Conservation (phyloP, 805 yeast genomes). For the Danielia oregonensis region DNA sequence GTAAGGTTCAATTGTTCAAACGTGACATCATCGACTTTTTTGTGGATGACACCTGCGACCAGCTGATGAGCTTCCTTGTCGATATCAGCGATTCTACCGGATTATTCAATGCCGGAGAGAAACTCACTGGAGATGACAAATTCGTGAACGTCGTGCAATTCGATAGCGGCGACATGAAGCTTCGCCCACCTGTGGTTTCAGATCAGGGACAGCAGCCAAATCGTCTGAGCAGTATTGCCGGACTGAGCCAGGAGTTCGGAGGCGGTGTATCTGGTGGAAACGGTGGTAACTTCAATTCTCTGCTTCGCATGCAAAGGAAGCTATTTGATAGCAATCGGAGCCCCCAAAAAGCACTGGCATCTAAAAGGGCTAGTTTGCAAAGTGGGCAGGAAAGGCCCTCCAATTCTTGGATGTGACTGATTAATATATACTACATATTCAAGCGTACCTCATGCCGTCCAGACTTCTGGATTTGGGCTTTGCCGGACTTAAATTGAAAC, state of each 20-base stretch:
- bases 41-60: slow-evolving; percentile 51
- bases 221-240: slow-evolving; percentile 1
- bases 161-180: slow-evolving; percentile 24
- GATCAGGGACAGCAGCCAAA: slow-evolving; percentile 7
- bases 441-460: neutral
- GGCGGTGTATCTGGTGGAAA: slow-evolving; percentile 10
- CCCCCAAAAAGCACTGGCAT: slow-evolving; percentile 16
- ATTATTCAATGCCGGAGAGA: slow-evolving; percentile 49
- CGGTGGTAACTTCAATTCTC: slow-evolving; percentile 30
- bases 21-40: slow-evolving; percentile 68
- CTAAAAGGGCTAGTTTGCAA: slow-evolving; percentile 26
- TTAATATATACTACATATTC: neutral
- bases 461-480: neutral
- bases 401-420: slow-evolving; percentile 20
- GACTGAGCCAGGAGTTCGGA: slow-evolving; percentile 8
- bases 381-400: slow-evolving; percentile 25
- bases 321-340: slow-evolving; percentile 16
- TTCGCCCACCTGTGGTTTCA: slow-evolving; percentile 22
- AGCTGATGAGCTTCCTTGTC: slow-evolving; percentile 52
- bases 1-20: slow-evolving; percentile 56
- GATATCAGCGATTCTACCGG: slow-evolving; percentile 61
- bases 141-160: slow-evolving; percentile 24
- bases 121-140: slow-evolving; percentile 11
- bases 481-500: slow-evolving; percentile 11
- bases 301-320: slow-evolving; percentile 26